Conservation (phyloP, 305 asterid genomes). For the Coffea humblotiana region DNA sequence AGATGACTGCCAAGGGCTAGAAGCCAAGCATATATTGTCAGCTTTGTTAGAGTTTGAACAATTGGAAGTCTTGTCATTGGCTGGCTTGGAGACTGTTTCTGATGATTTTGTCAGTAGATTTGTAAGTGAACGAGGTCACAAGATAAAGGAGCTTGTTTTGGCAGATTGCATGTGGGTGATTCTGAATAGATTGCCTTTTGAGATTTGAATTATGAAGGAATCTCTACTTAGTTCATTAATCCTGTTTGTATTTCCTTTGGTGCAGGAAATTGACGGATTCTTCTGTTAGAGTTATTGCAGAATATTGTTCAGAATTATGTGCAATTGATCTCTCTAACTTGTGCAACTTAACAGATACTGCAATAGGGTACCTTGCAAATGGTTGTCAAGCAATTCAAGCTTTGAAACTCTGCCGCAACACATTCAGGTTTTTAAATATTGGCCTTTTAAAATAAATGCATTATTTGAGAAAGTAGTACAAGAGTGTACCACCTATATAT, state of each 20-base stretch:
- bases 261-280: constrained; percentile 73
- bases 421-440: constrained; percentile 53
- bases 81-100: constrained; percentile 61
- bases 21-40: constrained; percentile 75
- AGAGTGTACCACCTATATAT: not conserved
- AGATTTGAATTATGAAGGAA: not conserved
- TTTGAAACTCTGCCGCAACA: constrained; percentile 62
- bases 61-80: constrained; percentile 80
- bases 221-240: not conserved
- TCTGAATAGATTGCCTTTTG: constrained; percentile 7
- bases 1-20: constrained; percentile 63
- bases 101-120: constrained; percentile 62
- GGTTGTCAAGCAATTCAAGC: constrained; percentile 66
- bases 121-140: constrained; percentile 52
- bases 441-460: not conserved
- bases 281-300: constrained; percentile 62
- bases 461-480: not conserved
- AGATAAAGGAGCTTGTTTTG: constrained; percentile 76
- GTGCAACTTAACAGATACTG: constrained; percentile 69
- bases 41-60: constrained; percentile 58
- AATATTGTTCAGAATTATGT: constrained; percentile 50
- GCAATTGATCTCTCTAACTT: constrained; percentile 65
- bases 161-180: constrained; percentile 71
- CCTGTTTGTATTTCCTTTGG: constrained; percentile 15
- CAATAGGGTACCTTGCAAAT: constrained; percentile 77